A percentile compares a stretch with the other conserved stretches of the same genome.
Conservation (phyloP, 306 rosid species). For the Lagenaria siceraria region DNA sequence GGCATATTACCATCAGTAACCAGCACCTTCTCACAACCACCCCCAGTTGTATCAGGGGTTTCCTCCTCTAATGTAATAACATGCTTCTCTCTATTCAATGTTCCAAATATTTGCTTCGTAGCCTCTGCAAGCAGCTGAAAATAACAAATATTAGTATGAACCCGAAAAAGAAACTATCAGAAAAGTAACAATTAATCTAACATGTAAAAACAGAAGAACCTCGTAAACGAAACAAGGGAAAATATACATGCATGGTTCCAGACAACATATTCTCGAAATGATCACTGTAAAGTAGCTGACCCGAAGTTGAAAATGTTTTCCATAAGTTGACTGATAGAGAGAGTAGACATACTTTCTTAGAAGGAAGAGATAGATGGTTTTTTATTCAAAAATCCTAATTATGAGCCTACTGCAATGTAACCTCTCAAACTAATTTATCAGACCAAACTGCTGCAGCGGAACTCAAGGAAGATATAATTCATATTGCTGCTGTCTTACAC, state of each 20-base stretch:
- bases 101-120: slow-evolving; percentile 65
- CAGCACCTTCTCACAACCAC: slow-evolving; percentile 30
- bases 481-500: not conserved
- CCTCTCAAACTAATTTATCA: not conserved
- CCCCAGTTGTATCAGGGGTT: slow-evolving; percentile 37
- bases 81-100: slow-evolving; percentile 39
- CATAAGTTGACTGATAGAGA: not conserved
- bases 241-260: not conserved
- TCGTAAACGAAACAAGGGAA: not conserved
- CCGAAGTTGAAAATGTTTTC: not conserved
- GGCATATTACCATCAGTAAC: slow-evolving; percentile 53
- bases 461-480: not conserved
- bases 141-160: slow-evolving; percentile 17
- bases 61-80: slow-evolving; percentile 73
- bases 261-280: not conserved
- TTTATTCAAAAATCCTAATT: not conserved
- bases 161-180: not conserved
- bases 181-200: not conserved
- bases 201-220: not conserved
- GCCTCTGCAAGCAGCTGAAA: slow-evolving; percentile 94
- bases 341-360: not conserved
- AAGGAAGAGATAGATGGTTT: not conserved
- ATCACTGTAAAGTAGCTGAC: not conserved
- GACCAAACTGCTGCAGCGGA: not conserved
- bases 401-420: not conserved